Evolutionary conservation across 495 filamentous ascomycete species (phyloP), one percentile per base, ranked within the genome.

Genomic region (Viridothelium virens): DNA sequence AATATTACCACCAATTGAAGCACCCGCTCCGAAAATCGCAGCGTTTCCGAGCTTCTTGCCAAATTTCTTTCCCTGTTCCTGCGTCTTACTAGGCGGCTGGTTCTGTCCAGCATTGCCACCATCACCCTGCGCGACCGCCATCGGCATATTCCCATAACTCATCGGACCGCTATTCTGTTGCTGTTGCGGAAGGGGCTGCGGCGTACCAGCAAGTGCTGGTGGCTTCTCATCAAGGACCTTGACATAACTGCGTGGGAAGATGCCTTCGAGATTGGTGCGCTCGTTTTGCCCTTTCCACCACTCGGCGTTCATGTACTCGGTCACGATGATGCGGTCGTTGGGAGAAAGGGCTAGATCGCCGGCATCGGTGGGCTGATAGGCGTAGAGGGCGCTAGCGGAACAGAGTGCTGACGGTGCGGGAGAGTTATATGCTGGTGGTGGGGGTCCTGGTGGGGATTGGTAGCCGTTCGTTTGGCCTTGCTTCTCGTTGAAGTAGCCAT

Each of bases 231-330:
- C 70, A 46, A 64, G 72, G 33, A 87, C 79, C 59, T 84, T 84
- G n/a, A 98, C 93, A 68, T 96, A 97, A 73, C 81, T 88, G 56
- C 86, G 82, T 31, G 94, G 93, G 82, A 98, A 97, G 70, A 97
- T 91, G 64, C 94, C 94, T 76, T 93, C 89, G 68, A 83, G 75
- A 39, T 87, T 89, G 16, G 90, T 96, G 12, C 90, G 86, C 69
- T 85, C 78, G 74, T 94, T 91, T 36, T 84, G 85, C 64, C 94
- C 94, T 78, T 89, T 86, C 91, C 91, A 96, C 95, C 94, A 98
- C 72, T 98, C 94, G 25, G 85, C 86, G 70, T 97, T 97, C 86
- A 95, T 91, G 77, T 96, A 91, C 74, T 96, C 90, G 61, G 84
- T 80, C 36, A 98, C 88, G 61, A 85, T 82, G 69, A 98, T 80